phyloP scores from a whole-genome alignment of 164 flowering plant genomes.

The Umbilicus rupestris region DNA sequence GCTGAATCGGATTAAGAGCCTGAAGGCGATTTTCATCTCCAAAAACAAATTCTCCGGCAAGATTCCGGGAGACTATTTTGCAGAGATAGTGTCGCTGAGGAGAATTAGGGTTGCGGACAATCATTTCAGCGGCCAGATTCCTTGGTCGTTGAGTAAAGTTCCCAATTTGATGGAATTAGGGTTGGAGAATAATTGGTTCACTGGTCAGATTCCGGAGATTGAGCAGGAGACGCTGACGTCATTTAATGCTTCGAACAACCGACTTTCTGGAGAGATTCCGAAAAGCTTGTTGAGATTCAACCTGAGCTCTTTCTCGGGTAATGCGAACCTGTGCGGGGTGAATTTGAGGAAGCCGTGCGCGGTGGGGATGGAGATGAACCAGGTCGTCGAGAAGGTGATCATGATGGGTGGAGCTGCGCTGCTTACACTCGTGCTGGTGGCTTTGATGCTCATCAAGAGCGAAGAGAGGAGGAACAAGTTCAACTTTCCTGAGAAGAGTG shows the following conservation, averaged over 20 bases:
- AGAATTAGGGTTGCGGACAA: conserved; percentile 27
- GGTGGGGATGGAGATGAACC: neutral
- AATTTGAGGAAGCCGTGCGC: neutral
- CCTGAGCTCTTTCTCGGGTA: conserved; percentile 32
- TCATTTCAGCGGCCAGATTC: conserved; percentile 28
- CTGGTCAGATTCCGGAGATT: conserved; percentile 43
- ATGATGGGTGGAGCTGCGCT: conserved; percentile 7
- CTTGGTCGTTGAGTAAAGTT: conserved; percentile 20
- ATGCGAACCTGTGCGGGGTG: neutral
- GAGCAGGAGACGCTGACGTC: conserved; percentile 15
- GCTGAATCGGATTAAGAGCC: conserved; percentile 16
- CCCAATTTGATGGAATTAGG: conserved; percentile 22
- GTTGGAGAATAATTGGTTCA: conserved; percentile 29
- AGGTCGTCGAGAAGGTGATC: neutral
- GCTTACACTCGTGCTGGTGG: conserved; percentile 11
- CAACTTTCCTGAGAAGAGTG: neutral
- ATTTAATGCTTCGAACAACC: conserved; percentile 47
- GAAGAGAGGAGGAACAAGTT: neutral
- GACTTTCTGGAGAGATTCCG: conserved; percentile 57
- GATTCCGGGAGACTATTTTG: conserved; percentile 24
- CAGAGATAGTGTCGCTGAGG: conserved; percentile 22
- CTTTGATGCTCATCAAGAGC: conserved; percentile 7
- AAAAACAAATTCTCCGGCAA: conserved; percentile 31
- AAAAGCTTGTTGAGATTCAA: conserved; percentile 24
- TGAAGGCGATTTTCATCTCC: conserved; percentile 25